phyloP scores from a whole-genome alignment of 306 rosid genomes.

The Pyrus betulifolia region DNA sequence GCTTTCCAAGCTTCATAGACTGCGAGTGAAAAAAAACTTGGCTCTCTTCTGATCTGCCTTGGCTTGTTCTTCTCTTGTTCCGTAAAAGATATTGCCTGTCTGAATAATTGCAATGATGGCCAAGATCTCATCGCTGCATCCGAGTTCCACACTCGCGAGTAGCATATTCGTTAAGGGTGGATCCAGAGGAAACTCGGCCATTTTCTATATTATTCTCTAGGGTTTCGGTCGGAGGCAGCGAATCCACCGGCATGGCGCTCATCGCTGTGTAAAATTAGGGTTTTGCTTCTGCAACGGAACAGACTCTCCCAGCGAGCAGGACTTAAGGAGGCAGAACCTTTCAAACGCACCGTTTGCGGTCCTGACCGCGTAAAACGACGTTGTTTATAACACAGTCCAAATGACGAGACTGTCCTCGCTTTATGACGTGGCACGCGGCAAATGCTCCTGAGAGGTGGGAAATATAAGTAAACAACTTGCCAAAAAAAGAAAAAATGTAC shows the following conservation, averaged over 20 bases:
- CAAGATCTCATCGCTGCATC: background rate
- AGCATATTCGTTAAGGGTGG: slow-evolving; percentile 24
- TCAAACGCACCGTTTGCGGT: background rate
- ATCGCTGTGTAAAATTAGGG: slow-evolving; percentile 19
- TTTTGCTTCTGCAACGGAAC: background rate
- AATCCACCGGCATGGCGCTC: slow-evolving; percentile 23
- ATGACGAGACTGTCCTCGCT: background rate
- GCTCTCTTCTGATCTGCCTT: background rate
- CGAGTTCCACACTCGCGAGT: background rate
- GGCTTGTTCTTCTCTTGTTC: background rate
- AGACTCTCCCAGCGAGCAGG: background rate
- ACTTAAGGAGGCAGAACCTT: background rate
- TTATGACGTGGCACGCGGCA: background rate
- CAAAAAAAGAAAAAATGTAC: too few relatives aligned
- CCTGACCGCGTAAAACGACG: background rate
- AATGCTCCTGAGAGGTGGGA: background rate
- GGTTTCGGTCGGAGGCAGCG: slow-evolving; percentile 28
- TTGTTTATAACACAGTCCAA: background rate
- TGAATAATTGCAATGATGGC: background rate
- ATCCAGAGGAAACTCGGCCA: background rate
- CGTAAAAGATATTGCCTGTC: background rate
- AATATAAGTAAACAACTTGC: background rate
- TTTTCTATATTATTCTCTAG: slow-evolving; percentile 13
- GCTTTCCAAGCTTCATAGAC: background rate
- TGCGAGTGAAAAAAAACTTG: background rate